These are phyloP conservation scores for Sporothrix brasiliensis DNA, from an alignment of 2,329 filamentous ascomycete species.

Conservation along the genomic window DNA sequence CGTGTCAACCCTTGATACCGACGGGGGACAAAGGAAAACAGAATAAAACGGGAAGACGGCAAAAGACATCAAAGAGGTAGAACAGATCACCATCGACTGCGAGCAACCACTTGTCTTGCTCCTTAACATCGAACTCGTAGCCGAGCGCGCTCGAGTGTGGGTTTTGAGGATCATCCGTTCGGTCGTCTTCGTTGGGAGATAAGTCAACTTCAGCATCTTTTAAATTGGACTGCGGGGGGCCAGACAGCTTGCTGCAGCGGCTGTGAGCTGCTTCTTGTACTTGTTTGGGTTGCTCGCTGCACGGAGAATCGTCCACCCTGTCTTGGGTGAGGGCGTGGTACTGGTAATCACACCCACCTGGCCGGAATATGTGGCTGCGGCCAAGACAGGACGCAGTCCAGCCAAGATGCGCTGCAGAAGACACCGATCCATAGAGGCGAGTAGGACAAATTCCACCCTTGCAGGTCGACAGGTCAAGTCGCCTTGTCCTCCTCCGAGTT, in stretches of 20 bases:
- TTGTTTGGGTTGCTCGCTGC: conserved; percentile 60
- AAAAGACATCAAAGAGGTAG: conserved; percentile 37
- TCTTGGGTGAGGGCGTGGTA: too few relatives aligned
- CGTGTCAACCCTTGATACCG: conserved; percentile 39
- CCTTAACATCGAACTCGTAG: conserved; percentile 98
- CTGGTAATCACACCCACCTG: too few relatives aligned
- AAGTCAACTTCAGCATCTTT: conserved; percentile 93
- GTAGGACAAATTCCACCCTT: too few relatives aligned
- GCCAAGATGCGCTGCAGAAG: too few relatives aligned
- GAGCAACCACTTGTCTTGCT: conserved; percentile 98
- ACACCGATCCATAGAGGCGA: too few relatives aligned
- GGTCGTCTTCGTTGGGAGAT: conserved; percentile 91
- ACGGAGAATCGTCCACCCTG: too few relatives aligned
- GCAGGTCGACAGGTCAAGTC: too few relatives aligned
- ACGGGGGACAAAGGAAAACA: too few relatives aligned
- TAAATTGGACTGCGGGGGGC: conserved; percentile 78
- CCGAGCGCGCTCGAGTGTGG: conserved; percentile 73
- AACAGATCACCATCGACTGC: conserved; percentile 97
- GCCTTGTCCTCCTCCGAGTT: too few relatives aligned
- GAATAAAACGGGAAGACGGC: background rate
- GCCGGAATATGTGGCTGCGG: too few relatives aligned
- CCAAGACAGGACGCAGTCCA: too few relatives aligned
- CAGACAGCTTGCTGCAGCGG: conserved; percentile 80
- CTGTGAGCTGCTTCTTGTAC: conserved; percentile 62
- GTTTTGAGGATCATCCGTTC: conserved; percentile 86